Evolutionary conservation across 108 stramenopile genomes (phyloP), one percentile per base, ranked within the genome.

Genomic region (Discostella stelligeroides): DNA sequence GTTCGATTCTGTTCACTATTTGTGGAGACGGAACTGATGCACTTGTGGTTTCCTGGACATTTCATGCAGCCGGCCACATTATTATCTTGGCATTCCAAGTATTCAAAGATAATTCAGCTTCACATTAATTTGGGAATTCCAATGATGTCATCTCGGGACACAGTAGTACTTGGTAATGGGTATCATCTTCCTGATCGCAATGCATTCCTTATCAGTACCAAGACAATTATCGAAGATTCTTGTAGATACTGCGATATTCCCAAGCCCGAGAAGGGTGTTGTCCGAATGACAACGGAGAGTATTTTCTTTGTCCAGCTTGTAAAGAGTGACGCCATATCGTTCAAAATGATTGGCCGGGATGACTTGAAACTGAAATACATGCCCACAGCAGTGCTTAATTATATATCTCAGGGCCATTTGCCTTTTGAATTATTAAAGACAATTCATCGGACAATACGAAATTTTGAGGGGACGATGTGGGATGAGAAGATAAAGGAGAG

Each of bases 401-500:
- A 66, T 17, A 15, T 72, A 11, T 38, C 71, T 4, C 71, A 72
- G 37, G 71, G 71, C 20, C 65, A 66, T 43, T 40, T 72, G 71
- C 71, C 71, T 1, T 66, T 66, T 41, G 71, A 66, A 1, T 41
- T 72, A 17, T 66, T 66, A 55, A 66, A 54, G 53, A 37, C 51
- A 7, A 57, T 65, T 17, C 56, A 56, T 5, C 17, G 55, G 29
- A 37, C 25, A n/a, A 56, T 56, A 56, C 29, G 34, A 0, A 65
- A 66, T 54, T 72, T 66, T 30, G 71, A 66, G 21, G 65, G 71
- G 39, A 58, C 64, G 5, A 24, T 58, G 25, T 72, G 64, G 64
- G 65, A 72, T n/a, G 17, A 72, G 54, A 66, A 66, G 23, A 72
- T 72, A 15, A 17, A 50, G 55, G 65, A 72, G 42, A 66, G 71